A percentile compares a stretch with the other conserved stretches of the same genome.
Conservation (phyloP, 2,329 filamentous ascomycete species). For the Fusarium metavorans region DNA sequence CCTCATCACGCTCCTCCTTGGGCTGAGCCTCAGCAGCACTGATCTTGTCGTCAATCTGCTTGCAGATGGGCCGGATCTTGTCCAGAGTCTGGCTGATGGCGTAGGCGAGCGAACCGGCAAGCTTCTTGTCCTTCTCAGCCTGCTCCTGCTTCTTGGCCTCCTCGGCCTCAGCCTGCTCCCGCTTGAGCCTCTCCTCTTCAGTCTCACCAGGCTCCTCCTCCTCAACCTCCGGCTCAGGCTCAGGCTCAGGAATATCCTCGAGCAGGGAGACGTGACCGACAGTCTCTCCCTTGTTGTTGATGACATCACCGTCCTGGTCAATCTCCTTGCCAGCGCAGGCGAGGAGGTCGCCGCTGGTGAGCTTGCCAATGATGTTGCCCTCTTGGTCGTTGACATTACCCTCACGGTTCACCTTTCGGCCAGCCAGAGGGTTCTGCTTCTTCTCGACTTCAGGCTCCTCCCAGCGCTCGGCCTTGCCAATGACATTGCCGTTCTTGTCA, state of each 20-base stretch:
- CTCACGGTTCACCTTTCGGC: constrained; percentile 68
- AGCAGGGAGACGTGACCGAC: constrained; percentile 77
- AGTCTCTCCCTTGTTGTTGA: constrained; percentile 75
- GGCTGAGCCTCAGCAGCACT: constrained; percentile 83
- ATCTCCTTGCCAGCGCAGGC: constrained; percentile 76
- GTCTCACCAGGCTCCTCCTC: constrained; percentile 66
- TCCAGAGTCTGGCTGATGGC: constrained; percentile 85
- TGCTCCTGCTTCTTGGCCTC: constrained; percentile 66
- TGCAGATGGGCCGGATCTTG: constrained; percentile 85
- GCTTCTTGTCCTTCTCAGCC: constrained; percentile 76
- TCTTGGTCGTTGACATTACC: constrained; percentile 70
- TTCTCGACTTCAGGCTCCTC: constrained; percentile 66
- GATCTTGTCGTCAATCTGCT: constrained; percentile 87
- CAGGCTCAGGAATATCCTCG: constrained; percentile 62
- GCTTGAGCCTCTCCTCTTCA: constrained; percentile 26
- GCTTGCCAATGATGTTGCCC: constrained; percentile 72
- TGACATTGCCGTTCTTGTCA: constrained; percentile 76
- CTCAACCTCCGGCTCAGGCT: constrained; percentile 66
- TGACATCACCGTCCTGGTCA: constrained; percentile 77
- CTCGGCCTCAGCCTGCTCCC: constrained; percentile 52
- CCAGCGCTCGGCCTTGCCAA: constrained; percentile 71
- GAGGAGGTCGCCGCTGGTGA: constrained; percentile 75
- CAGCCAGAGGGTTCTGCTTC: constrained; percentile 64
- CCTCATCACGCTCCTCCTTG: constrained; percentile 90
- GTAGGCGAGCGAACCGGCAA: constrained; percentile 79